Conservation (phyloP, 768 basidiomycete species). For the Amanita rubescens region DNA sequence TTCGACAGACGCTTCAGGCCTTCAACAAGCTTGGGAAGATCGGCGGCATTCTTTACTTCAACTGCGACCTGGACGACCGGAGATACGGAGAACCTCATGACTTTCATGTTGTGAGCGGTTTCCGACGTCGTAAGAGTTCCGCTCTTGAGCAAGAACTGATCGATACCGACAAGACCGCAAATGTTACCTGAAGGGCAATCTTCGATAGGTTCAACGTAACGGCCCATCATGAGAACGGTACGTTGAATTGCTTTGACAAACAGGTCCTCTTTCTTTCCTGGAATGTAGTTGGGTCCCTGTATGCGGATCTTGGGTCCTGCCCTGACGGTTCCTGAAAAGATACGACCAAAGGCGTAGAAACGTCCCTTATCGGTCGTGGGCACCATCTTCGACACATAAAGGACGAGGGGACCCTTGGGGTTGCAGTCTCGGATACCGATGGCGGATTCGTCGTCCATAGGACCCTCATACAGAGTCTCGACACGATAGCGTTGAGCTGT, state of each 20-base stretch:
- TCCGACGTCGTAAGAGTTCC: constrained; percentile 97
- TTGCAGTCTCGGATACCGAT: constrained; percentile 98
- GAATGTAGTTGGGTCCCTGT: constrained; percentile 97
- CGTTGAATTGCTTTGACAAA: constrained; percentile 98
- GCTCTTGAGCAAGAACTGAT: constrained; percentile 99
- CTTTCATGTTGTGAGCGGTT: constrained; percentile 99
- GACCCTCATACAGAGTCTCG: constrained; percentile 98
- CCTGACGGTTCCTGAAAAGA: constrained; percentile 97
- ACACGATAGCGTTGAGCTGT: constrained; percentile 99
- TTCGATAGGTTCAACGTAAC: constrained; percentile 96
- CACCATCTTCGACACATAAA: constrained; percentile 99
- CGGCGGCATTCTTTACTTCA: constrained; percentile 98
- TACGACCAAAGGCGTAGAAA: constrained; percentile 99
- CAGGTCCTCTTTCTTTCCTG: constrained; percentile 97
- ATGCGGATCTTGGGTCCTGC: constrained; percentile 99
- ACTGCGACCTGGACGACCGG: constrained; percentile 99
- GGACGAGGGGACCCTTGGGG: constrained; percentile 90
- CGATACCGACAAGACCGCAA: constrained; percentile 97
- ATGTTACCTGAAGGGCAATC: constrained; percentile 99
- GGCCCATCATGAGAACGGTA: constrained; percentile 99
- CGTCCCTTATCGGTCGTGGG: constrained; percentile 99
- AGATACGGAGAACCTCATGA: constrained; percentile 99
- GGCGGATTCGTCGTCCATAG: constrained; percentile 99
- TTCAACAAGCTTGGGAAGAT: constrained; percentile 99
- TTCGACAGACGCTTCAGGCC: constrained; percentile 99